Percentiles rank a stretch among this genome's conserved stretches.
These are phyloP conservation scores for Yamadazyma buinensis DNA, from an alignment of 1,139 yeast species.

Conservation along the genomic window DNA sequence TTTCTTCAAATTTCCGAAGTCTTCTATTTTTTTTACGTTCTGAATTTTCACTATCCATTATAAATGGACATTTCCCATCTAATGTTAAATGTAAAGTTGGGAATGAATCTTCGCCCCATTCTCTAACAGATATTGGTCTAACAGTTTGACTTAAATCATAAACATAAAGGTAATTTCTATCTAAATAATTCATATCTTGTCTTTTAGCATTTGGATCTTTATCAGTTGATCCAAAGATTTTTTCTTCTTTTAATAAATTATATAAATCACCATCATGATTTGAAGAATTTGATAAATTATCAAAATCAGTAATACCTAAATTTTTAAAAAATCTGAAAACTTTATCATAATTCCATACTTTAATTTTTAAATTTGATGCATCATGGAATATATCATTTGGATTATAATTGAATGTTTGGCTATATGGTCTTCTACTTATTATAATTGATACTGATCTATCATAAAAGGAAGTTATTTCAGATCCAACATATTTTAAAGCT, in stretches of 20 bases:
- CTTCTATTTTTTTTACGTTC: slow-evolving; percentile 38
- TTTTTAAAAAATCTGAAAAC: slow-evolving; percentile 75
- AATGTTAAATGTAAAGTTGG: slow-evolving; percentile 44
- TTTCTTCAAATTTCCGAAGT: slow-evolving; percentile 37
- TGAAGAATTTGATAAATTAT: slow-evolving; percentile 14
- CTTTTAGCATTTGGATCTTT: slow-evolving; percentile 82
- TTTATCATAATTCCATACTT: slow-evolving; percentile 87
- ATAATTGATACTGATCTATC: slow-evolving; percentile 79
- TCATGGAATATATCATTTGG: slow-evolving; percentile 64
- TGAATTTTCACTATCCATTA: slow-evolving; percentile 44
- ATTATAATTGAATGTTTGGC: slow-evolving; percentile 22
- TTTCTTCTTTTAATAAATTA: slow-evolving; percentile 76
- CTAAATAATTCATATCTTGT: slow-evolving; percentile 82
- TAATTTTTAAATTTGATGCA: slow-evolving; percentile 59
- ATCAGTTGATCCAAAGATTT: slow-evolving; percentile 81
- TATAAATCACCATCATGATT: slow-evolving; percentile 43
- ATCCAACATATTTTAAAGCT: slow-evolving; percentile 57
- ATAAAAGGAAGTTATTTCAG: slow-evolving; percentile 69
- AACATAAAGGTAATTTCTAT: slow-evolving; percentile 61
- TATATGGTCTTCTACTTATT: slow-evolving; percentile 53
- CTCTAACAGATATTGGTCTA: slow-evolving; percentile 80
- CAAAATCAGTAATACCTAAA: slow-evolving; percentile 46
- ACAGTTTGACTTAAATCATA: slow-evolving; percentile 78
- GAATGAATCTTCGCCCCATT: slow-evolving; percentile 57
- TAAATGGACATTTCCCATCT: slow-evolving; percentile 73